These are phyloP conservation scores for Xenoacremonium recifei DNA, from an alignment of 2,329 filamentous ascomycete species.

Conservation along the genomic window DNA sequence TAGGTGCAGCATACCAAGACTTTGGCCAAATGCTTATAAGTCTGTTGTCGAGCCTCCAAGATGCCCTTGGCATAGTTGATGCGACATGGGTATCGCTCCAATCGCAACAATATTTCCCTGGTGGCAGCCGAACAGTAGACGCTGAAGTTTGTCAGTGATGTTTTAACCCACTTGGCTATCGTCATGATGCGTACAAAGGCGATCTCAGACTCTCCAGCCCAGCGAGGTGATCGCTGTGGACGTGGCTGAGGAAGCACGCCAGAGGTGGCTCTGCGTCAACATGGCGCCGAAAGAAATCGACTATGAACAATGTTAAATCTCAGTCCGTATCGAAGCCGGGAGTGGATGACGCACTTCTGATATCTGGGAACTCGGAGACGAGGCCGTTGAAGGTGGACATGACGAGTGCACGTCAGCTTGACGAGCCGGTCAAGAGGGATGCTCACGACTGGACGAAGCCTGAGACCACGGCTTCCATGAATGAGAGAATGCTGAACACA, in stretches of 20 bases:
- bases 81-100: slow-evolving; percentile 77
- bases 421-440: too few relatives aligned
- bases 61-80: slow-evolving; percentile 80
- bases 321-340: not conserved
- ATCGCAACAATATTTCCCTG: slow-evolving; percentile 72
- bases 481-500: too few relatives aligned
- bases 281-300: slow-evolving; percentile 76
- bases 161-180: not conserved
- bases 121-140: slow-evolving; percentile 90
- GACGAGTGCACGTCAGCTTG: too few relatives aligned
- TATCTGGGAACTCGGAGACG: slow-evolving; percentile 74
- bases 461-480: too few relatives aligned
- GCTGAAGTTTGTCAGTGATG: slow-evolving; percentile 32
- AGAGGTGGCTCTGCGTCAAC: slow-evolving; percentile 59
- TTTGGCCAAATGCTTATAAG: slow-evolving; percentile 72
- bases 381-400: slow-evolving; percentile 81
- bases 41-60: slow-evolving; percentile 69
- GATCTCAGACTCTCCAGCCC: slow-evolving; percentile 75
- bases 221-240: slow-evolving; percentile 85
- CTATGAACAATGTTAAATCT: slow-evolving; percentile 37
- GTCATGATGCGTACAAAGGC: slow-evolving; percentile 57
- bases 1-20: slow-evolving; percentile 60
- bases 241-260: slow-evolving; percentile 87
- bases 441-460: too few relatives aligned
- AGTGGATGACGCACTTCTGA: slow-evolving; percentile 53